Evolutionary conservation across 2,329 filamentous ascomycete genomes (phyloP), one percentile per base, ranked within the genome.

Genomic region (Scleromitrula shiraiana): DNA sequence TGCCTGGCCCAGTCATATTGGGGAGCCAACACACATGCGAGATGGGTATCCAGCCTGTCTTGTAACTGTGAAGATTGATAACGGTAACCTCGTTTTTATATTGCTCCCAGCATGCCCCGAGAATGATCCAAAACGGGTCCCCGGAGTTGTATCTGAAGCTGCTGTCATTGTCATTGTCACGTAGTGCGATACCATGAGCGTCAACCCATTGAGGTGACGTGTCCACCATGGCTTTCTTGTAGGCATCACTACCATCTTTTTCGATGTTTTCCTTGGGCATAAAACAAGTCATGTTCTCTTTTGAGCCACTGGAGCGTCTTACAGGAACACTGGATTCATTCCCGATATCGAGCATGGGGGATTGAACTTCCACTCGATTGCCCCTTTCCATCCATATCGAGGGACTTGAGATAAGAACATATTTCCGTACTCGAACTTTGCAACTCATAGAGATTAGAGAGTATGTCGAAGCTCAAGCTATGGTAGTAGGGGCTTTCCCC

Each of bases 21-120:
- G 53, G 55, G 20, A 51, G 51, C 58, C 57, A 61, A 36, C 55
- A 59, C 8, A 57, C 59, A 35, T 58, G 46, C 17, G 53, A 40
- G 19, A 58, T 24, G 8, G 22, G 27, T 14, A 62, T 46, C 1
- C 7, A 41, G 2, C 57, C 58, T n/a, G 30, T 36, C 17, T 52
- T 29, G 30, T 26, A 50, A 2, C 53, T 59, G n/a, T 38, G 36
- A 32, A 59, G 45, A 29, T 60, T 62, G 41, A 62, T 57, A 2
- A 62, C 57, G 12, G 52, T 52, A 7, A 54, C 52, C 7, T 29
- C 35, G 3, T 23, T 24, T 15, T 50, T 33, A 27, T 51, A 42
- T 3, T 32, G 30, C 2, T 37, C 30, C 10, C 46, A 48, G 2
- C 49, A 44, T 10, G 41, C 26, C 10, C 37, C 44, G 9, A 55